These are phyloP conservation scores for Leccinum variicolor DNA, from an alignment of 768 basidiomycete species.

Conservation along the genomic window DNA sequence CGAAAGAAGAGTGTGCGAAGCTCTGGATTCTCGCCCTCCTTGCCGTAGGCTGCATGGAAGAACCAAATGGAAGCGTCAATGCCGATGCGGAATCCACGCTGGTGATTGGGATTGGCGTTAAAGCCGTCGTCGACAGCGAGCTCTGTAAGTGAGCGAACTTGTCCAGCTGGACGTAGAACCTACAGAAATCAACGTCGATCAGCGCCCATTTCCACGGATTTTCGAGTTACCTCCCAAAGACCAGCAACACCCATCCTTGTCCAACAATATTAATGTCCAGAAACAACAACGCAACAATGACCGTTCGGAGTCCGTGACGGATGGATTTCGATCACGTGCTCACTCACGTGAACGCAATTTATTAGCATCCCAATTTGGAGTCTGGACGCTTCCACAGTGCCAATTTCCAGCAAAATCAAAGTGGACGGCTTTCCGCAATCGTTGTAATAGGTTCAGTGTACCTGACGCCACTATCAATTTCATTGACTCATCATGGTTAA, in stretches of 20 bases:
- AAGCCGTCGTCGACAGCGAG: conserved; percentile 76
- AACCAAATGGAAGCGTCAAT: conserved; percentile 87
- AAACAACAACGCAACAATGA: not conserved
- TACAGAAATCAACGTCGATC: conserved; percentile 15
- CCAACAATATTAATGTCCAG: not conserved
- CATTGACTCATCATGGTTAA: too few species aligned
- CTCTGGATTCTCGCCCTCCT: conserved; percentile 84
- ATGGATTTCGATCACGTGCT: not conserved
- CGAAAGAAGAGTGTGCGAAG: conserved; percentile 83
- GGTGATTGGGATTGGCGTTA: conserved; percentile 55
- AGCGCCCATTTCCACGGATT: conserved; percentile 11
- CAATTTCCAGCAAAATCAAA: too few species aligned
- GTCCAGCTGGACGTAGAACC: conserved; percentile 70
- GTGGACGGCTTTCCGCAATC: too few species aligned
- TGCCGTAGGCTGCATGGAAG: conserved; percentile 66
- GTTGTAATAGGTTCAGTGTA: too few species aligned
- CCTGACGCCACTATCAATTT: too few species aligned
- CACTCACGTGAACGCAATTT: not conserved
- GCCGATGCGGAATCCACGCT: conserved; percentile 77
- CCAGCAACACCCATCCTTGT: conserved; percentile 45
- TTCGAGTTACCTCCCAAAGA: conserved; percentile 43
- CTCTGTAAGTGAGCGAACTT: conserved; percentile 71
- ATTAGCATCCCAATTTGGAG: not conserved
- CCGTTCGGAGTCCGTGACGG: not conserved
- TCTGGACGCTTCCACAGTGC: too few species aligned